phyloP scores from a whole-genome alignment of 305 asterid genomes.

The Fraxinus platypoda region DNA sequence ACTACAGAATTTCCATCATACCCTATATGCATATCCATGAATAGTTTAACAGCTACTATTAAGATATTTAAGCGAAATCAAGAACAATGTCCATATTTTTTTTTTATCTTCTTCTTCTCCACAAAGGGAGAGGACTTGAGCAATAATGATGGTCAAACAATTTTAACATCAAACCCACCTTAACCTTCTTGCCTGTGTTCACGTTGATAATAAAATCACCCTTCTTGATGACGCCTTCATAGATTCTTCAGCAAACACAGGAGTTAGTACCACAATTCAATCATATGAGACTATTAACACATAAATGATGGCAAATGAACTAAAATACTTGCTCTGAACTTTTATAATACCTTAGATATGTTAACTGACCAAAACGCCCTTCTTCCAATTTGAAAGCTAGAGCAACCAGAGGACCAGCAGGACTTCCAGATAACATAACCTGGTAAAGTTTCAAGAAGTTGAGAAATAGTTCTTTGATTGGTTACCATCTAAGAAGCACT shows the following conservation, averaged over 20 bases:
- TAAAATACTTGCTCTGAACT: neutral
- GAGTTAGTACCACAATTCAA: conserved; percentile 16
- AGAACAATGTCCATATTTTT: neutral
- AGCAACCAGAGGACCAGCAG: conserved; percentile 93
- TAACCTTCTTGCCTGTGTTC: conserved; percentile 92
- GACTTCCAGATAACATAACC: conserved; percentile 85
- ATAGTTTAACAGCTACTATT: neutral
- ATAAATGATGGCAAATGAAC: conserved; percentile 4
- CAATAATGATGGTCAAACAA: neutral
- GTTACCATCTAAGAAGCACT: conserved; percentile 1
- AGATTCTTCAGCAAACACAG: conserved; percentile 56
- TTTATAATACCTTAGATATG: conserved; percentile 74
- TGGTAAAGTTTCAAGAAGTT: conserved; percentile 29
- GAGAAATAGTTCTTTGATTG: conserved; percentile 11
- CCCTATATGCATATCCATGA: neutral
- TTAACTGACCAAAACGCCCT: conserved; percentile 92
- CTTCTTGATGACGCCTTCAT: conserved; percentile 93
- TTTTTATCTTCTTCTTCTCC: neutral
- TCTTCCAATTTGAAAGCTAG: conserved; percentile 97
- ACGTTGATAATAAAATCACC: conserved; percentile 85
- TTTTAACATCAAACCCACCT: conserved; percentile 49
- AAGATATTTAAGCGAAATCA: neutral
- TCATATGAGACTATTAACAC: neutral
- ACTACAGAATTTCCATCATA: neutral
- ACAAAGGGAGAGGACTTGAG: neutral